Percentiles rank a stretch among this genome's conserved stretches.
Conservation (phyloP, 2,329 filamentous ascomycete species). For the Fusarium drepaniforme region DNA sequence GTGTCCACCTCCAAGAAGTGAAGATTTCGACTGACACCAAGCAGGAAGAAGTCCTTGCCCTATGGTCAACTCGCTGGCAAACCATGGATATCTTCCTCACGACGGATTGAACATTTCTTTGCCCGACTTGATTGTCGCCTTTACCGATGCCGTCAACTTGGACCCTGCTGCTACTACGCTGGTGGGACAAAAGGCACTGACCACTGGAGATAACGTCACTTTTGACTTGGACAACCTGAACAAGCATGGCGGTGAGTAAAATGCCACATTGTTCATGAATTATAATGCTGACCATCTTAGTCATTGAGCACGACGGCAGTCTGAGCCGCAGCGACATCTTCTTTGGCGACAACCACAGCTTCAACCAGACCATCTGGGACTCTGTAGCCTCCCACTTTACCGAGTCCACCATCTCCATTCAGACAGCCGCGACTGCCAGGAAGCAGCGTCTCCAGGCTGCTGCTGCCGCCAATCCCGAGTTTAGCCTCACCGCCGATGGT, state of each 20-base stretch:
- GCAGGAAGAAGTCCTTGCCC: slow-evolving; percentile 40
- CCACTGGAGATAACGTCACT: slow-evolving; percentile 32
- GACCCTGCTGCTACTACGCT: slow-evolving; percentile 40
- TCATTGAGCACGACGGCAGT: slow-evolving; percentile 40
- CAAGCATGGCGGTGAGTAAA: slow-evolving; percentile 31
- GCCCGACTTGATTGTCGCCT: slow-evolving; percentile 34
- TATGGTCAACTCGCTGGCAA: slow-evolving; percentile 37
- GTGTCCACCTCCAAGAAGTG: background rate
- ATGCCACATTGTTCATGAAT: fast-evolving
- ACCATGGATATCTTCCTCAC: slow-evolving; percentile 40
- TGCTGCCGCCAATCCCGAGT: slow-evolving; percentile 33
- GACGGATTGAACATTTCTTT: slow-evolving; percentile 33
- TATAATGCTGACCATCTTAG: slow-evolving; percentile 6
- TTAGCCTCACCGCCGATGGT: slow-evolving; percentile 8
- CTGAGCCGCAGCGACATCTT: slow-evolving; percentile 37
- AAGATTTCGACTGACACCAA: background rate
- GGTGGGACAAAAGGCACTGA: slow-evolving; percentile 34
- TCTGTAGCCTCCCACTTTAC: slow-evolving; percentile 33
- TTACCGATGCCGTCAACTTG: slow-evolving; percentile 38
- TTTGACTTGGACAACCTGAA: slow-evolving; percentile 38
- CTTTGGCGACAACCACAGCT: slow-evolving; percentile 40
- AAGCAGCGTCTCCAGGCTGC: slow-evolving; percentile 34
- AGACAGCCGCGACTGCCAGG: slow-evolving; percentile 32
- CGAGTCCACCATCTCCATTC: slow-evolving; percentile 36
- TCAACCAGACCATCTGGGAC: slow-evolving; percentile 40